phyloP scores from a whole-genome alignment of 1,139 yeast genomes.

The Eremothecium sinecaudum region DNA sequence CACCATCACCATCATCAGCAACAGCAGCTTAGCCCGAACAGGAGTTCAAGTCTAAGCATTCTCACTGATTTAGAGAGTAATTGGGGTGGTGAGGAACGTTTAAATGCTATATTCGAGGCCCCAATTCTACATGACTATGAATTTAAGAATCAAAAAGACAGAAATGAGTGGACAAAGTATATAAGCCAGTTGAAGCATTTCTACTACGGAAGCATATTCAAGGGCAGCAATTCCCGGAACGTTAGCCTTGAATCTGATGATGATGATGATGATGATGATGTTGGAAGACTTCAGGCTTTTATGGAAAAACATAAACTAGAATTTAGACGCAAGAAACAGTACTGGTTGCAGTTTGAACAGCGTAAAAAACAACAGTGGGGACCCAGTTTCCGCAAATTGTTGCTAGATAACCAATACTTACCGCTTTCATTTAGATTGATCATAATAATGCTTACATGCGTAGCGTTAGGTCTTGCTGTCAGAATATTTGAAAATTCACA shows the following conservation, averaged over 20 bases:
- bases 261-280: conserved; percentile 6
- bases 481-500: conserved; percentile 47
- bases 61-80: conserved; percentile 34
- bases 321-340: conserved; percentile 19
- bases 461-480: conserved; percentile 63
- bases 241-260: neutral
- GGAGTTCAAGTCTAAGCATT: conserved; percentile 2
- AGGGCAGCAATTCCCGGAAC: neutral
- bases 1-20: no score
- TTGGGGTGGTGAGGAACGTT: conserved; percentile 67
- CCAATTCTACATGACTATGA: conserved; percentile 24
- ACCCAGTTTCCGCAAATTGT: conserved; percentile 49
- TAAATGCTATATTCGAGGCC: conserved; percentile 47
- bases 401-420: conserved; percentile 68
- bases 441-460: conserved; percentile 50
- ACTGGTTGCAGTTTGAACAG: conserved; percentile 31
- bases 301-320: conserved; percentile 8
- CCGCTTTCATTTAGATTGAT: conserved; percentile 69
- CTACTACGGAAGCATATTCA: conserved; percentile 17
- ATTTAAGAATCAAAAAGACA: conserved; percentile 26
- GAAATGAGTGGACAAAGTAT: conserved; percentile 27
- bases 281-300: conserved; percentile 9
- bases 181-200: conserved; percentile 24
- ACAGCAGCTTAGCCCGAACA: no score
- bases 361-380: conserved; percentile 55